Base-by-base conservation (phyloP, 1,284 basidiomycete species). In the Malassezia japonica region DNA sequence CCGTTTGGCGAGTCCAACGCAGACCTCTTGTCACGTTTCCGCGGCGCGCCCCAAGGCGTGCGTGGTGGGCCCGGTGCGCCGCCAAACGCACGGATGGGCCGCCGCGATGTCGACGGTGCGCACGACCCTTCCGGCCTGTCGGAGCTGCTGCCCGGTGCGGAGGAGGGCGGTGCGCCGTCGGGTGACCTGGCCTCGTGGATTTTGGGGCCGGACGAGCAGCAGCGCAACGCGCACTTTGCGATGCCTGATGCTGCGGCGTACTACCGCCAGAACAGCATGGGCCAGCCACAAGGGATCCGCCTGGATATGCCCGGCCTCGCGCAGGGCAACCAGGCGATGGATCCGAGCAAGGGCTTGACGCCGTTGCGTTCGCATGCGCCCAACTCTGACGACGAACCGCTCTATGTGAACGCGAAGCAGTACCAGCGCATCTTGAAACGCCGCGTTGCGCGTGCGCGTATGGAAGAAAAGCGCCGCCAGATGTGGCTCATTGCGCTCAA, bases 401-500 rank as follows among this genome's bases (percentile, higher is more conserved):
- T 71, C 15, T 71, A 69, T 41, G 68, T 71, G 50, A 71, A 71
- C 36, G 66, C 68, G 2, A 69, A 70, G 42, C 68, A 71, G 52
- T 71, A 71, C 40, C 61, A 67, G 46, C 66, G 68, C 25, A 71
- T 71, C 23, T 50, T 71, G 29, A 67, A 65, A 44, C 49, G 68
- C n/a, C 50, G 68, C 25, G 59, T 62, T 0, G 64, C 64, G 6
- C 55, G 65, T 13, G 59, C 65, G 13, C 50, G 65, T n/a, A 62
- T 67, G 47, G 64, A 71, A 25, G 65, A 69, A 27, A 59, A 64
- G 48, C 52, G 66, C 39, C 63, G 62, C 47, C 56, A 66, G 31
- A 53, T 55, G 23, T 59, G 57, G 52, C 49, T 60, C 27, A 55
- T 56, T 3, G 53, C 56, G 38, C 58, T 62, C 52, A 60, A 62